A percentile compares a stretch with the other conserved stretches of the same genome.
Conservation (phyloP, 1,284 basidiomycete genomes). For the Leccinum angustisporum region DNA sequence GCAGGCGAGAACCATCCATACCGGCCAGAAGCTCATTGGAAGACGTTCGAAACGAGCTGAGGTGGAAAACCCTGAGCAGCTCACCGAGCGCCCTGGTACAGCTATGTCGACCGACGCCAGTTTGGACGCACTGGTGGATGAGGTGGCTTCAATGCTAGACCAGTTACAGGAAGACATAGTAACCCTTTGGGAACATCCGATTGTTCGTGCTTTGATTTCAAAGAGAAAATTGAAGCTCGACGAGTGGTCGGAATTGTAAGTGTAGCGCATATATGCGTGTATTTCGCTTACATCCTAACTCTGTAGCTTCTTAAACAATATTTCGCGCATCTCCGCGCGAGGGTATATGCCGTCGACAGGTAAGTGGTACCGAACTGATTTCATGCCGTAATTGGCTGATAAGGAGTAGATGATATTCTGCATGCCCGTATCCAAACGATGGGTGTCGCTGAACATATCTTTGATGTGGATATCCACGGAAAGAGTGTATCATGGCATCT, state of each 20-base stretch:
- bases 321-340: slow-evolving; percentile 61
- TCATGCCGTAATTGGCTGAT: background rate
- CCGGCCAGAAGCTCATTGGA: slow-evolving; percentile 37
- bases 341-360: slow-evolving; percentile 75
- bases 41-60: slow-evolving; percentile 25
- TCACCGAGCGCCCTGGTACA: slow-evolving; percentile 26
- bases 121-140: slow-evolving; percentile 56
- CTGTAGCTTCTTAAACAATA: slow-evolving; percentile 69
- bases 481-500: slow-evolving; percentile 76
- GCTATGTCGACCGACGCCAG: slow-evolving; percentile 27
- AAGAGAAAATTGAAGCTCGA: slow-evolving; percentile 73
- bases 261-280: slow-evolving; percentile 32
- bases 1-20: slow-evolving; percentile 65
- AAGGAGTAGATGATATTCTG: slow-evolving; percentile 69
- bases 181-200: slow-evolving; percentile 67
- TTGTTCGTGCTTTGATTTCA: slow-evolving; percentile 63
- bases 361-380: slow-evolving; percentile 27
- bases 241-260: slow-evolving; percentile 83
- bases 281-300: slow-evolving; percentile 9
- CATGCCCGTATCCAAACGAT: slow-evolving; percentile 84
- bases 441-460: slow-evolving; percentile 78
- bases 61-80: slow-evolving; percentile 11
- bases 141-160: slow-evolving; percentile 58
- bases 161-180: slow-evolving; percentile 61
- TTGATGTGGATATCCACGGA: slow-evolving; percentile 70